Conservation (phyloP, 495 filamentous ascomycete species). For the Chaetomium fimeti region DNA sequence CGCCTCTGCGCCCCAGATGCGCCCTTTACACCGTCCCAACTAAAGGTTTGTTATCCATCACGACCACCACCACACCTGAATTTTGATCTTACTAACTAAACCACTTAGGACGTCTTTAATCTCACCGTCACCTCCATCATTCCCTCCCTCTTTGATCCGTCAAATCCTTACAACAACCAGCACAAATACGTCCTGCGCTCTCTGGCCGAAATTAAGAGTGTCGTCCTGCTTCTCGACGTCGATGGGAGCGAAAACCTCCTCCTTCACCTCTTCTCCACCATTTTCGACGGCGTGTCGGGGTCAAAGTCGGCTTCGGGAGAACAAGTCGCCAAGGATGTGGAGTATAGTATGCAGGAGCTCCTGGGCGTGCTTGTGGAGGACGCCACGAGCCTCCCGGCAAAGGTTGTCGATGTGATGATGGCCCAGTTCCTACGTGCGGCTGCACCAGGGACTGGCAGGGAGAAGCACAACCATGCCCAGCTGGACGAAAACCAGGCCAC, state of each 20-base stretch:
- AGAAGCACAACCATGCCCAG: constrained; percentile 49
- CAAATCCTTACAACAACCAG: constrained; percentile 87
- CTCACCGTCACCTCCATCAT: constrained; percentile 81
- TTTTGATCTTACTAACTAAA: constrained; percentile 18
- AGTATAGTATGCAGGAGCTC: constrained; percentile 85
- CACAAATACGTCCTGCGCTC: constrained; percentile 87
- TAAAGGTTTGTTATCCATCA: constrained; percentile 64
- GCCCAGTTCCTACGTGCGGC: constrained; percentile 91
- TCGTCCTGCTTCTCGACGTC: constrained; percentile 90
- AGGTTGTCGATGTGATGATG: constrained; percentile 90
- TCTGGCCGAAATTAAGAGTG: constrained; percentile 88
- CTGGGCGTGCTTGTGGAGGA: constrained; percentile 87
- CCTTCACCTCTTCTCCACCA: constrained; percentile 73
- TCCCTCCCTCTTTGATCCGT: constrained; percentile 81
- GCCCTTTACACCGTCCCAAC: constrained; percentile 82
- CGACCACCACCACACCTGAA: not conserved
- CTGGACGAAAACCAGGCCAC: constrained; percentile 63
- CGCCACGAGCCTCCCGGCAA: constrained; percentile 68
- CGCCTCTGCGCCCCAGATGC: constrained; percentile 92
- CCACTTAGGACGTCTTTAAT: constrained; percentile 80
- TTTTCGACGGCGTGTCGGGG: constrained; percentile 90
- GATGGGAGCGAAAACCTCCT: constrained; percentile 73
- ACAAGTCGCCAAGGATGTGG: constrained; percentile 81
- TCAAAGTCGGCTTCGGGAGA: constrained; percentile 72
- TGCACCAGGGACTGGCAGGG: constrained; percentile 56